A percentile compares a stretch with the other conserved stretches of the same genome.
These are phyloP conservation scores for Leptographium procerum DNA, from an alignment of 2,329 filamentous ascomycete genomes.

Conservation along the genomic window DNA sequence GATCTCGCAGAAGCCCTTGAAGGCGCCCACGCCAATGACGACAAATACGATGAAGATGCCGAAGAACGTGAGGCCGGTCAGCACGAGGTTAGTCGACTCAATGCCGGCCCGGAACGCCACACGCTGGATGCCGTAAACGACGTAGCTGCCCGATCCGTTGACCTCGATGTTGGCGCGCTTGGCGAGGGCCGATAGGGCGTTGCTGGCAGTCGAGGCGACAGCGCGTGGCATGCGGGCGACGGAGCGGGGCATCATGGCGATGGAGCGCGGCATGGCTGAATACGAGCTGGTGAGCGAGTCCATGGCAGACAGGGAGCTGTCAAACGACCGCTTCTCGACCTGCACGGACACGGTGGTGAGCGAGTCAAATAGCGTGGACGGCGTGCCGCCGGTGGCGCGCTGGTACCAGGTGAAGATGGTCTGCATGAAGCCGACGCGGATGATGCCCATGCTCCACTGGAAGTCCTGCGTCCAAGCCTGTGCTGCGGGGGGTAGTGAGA, in stretches of 20 bases:
- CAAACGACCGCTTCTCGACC: slow-evolving; percentile 45
- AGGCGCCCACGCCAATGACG: slow-evolving; percentile 55
- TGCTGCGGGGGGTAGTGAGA: slow-evolving; percentile 68
- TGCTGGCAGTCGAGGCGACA: slow-evolving; percentile 16
- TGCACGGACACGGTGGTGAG: slow-evolving; percentile 61
- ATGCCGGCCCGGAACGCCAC: slow-evolving; percentile 72
- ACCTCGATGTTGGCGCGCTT: slow-evolving; percentile 43
- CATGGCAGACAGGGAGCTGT: slow-evolving; percentile 6
- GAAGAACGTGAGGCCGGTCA: slow-evolving; percentile 76
- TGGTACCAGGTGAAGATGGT: slow-evolving; percentile 80
- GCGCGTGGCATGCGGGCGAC: slow-evolving; percentile 24
- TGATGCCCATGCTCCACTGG: slow-evolving; percentile 86
- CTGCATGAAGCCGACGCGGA: slow-evolving; percentile 67
- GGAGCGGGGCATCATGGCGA: slow-evolving; percentile 28
- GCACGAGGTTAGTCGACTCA: slow-evolving; percentile 73
- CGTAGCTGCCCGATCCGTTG: slow-evolving; percentile 29
- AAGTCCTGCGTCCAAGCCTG: slow-evolving; percentile 85
- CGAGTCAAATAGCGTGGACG: slow-evolving; percentile 60
- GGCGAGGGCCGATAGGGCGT: slow-evolving; percentile 19
- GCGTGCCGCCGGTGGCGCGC: slow-evolving; percentile 68
- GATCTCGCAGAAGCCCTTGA: slow-evolving; percentile 65
- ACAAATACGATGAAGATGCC: slow-evolving; percentile 64
- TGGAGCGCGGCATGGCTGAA: slow-evolving; percentile 26
- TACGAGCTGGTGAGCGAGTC: slow-evolving; percentile 2
- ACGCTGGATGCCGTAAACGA: slow-evolving; percentile 65